Evolutionary conservation across 345 rosid species (phyloP).

Genomic region (Pistacia vera): DNA sequence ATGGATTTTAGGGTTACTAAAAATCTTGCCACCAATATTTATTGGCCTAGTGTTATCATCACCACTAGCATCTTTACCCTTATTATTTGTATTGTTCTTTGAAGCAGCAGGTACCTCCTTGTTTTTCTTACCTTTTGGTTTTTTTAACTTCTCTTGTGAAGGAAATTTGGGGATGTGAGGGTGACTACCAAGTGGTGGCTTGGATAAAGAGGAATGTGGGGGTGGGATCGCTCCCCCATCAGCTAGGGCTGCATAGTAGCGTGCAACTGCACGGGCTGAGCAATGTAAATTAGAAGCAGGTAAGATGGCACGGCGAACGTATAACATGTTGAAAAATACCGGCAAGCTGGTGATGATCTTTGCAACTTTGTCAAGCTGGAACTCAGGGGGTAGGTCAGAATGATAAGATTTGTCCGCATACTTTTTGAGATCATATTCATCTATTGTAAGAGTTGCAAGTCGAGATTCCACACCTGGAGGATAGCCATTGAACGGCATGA

Average conservation of each 20-base stretch:
- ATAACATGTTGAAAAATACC: constrained; percentile 74
- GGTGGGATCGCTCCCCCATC: constrained; percentile 69
- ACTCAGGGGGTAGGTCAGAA: no score
- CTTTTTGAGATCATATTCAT: constrained; percentile 60
- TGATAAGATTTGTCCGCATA: not conserved
- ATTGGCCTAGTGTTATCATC: no score
- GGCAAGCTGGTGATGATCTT: constrained; percentile 37
- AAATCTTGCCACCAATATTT: no score
- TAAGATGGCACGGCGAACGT: constrained; percentile 80
- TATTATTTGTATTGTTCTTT: no score
- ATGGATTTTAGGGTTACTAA: no score
- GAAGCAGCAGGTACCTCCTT: no score
- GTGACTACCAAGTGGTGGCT: constrained; percentile 24
- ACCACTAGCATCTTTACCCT: no score
- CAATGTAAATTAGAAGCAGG: constrained; percentile 93
- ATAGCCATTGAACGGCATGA: not conserved
- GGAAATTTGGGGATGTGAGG: no score
- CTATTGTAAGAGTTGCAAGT: constrained; percentile 72
- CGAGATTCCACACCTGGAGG: constrained; percentile 90
- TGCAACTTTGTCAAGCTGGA: no score
- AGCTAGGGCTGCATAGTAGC: constrained; percentile 50
- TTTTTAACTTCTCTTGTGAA: no score
- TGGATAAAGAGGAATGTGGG: constrained; percentile 67
- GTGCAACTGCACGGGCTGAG: constrained; percentile 97
- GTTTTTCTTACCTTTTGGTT: no score